These are phyloP conservation scores for Pseudevernia furfuracea DNA, from an alignment of 495 filamentous ascomycete genomes.

Conservation along the genomic window DNA sequence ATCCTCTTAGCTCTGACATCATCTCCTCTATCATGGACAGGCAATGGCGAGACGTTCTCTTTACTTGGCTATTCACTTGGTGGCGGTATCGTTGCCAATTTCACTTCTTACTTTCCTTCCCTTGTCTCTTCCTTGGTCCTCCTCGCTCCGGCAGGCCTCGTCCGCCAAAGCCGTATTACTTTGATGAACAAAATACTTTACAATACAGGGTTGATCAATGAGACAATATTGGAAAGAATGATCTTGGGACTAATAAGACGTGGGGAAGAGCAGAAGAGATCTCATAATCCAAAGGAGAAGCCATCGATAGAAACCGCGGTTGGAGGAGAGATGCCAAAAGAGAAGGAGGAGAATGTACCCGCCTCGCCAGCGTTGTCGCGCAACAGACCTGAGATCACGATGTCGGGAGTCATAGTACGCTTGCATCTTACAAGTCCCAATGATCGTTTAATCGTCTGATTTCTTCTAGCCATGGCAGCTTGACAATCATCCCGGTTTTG, in stretches of 20 bases:
- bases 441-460: background rate
- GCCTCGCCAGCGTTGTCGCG: conserved; percentile 37
- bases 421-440: background rate
- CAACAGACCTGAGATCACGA: conserved; percentile 38
- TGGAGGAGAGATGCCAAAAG: conserved; percentile 35
- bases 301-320: conserved; percentile 32
- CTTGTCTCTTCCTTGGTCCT: conserved; percentile 61
- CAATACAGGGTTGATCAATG: conserved; percentile 49
- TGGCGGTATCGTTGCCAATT: conserved; percentile 68
- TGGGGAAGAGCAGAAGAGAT: conserved; percentile 29
- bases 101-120: conserved; percentile 61
- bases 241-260: conserved; percentile 20
- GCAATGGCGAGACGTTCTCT: conserved; percentile 48
- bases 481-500: conserved; percentile 46
- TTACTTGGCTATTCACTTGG: conserved; percentile 81
- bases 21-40: conserved; percentile 60
- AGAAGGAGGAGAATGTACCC: conserved; percentile 1
- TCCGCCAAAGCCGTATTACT: conserved; percentile 57
- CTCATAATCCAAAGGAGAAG: conserved; percentile 21
- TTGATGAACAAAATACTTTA: conserved; percentile 55
- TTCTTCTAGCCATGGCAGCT: conserved; percentile 43
- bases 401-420: conserved; percentile 36
- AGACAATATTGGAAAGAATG: conserved; percentile 28
- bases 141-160: conserved; percentile 65
- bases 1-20: conserved; percentile 65